Evolutionary conservation across 768 basidiomycete genomes (phyloP).

Genomic region (Pleurotus djamor): DNA sequence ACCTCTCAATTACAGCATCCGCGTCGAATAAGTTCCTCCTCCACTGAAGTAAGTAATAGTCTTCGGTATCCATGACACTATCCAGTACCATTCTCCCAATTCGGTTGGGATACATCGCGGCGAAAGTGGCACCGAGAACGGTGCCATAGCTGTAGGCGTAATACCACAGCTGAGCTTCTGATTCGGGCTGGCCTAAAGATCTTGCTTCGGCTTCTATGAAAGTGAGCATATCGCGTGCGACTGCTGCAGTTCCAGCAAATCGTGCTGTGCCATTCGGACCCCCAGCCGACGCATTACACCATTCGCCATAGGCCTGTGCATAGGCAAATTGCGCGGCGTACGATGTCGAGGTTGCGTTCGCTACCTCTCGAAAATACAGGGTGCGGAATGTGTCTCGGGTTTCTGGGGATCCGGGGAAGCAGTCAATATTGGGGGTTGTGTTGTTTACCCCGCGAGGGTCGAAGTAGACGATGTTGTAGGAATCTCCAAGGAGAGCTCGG

Average conservation of each 20-base stretch:
- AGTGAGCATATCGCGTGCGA: not conserved
- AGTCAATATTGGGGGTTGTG: not conserved
- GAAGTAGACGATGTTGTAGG: conserved; percentile 44
- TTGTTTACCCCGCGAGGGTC: conserved; percentile 37
- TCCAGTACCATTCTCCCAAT: conserved; percentile 29
- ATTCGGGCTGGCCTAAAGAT: not conserved
- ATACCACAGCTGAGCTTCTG: not conserved
- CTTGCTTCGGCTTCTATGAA: not conserved
- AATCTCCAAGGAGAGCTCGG: conserved; percentile 30
- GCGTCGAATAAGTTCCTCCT: conserved; percentile 15
- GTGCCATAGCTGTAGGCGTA: conserved; percentile 21
- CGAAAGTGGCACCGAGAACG: conserved; percentile 26
- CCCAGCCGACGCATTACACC: not conserved
- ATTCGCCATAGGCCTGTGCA: not conserved
- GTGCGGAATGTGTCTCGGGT: not conserved
- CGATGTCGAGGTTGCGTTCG: not conserved
- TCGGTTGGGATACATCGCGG: conserved; percentile 31
- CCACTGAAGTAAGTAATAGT: conserved; percentile 16
- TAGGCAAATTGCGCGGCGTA: not conserved
- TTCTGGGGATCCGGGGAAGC: not conserved
- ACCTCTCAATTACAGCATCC: conserved; percentile 15
- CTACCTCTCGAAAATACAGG: not conserved
- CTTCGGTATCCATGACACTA: conserved; percentile 22
- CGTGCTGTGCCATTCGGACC: not conserved
- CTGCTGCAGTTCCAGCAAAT: not conserved